These are phyloP conservation scores for Nemania abortiva DNA, from an alignment of 2,329 filamentous ascomycete genomes.

Conservation along the genomic window DNA sequence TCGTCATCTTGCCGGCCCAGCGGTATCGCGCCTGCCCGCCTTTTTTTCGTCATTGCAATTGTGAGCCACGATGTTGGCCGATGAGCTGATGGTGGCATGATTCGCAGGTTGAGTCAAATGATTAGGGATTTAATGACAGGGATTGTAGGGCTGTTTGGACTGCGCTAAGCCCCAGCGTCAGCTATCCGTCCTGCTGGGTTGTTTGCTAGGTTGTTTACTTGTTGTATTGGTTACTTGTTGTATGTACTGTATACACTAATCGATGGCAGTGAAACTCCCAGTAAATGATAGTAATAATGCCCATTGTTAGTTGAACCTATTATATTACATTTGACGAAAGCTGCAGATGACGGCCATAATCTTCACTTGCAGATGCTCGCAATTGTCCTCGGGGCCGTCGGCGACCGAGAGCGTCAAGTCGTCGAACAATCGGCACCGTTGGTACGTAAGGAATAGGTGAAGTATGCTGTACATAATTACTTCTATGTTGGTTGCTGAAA, in stretches of 20 bases:
- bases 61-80: conserved; percentile 22
- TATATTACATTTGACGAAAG: background rate
- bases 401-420: background rate
- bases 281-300: background rate
- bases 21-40: conserved; percentile 19
- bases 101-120: conserved; percentile 26
- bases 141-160: conserved; percentile 21
- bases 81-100: conserved; percentile 40
- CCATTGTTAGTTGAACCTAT: background rate
- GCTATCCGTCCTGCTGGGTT: background rate
- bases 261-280: too few relatives aligned
- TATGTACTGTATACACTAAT: too few relatives aligned
- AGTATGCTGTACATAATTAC: background rate
- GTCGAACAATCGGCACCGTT: background rate
- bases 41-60: conserved; percentile 31
- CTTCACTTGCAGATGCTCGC: background rate
- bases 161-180: background rate
- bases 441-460: background rate
- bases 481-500: conserved; percentile 1
- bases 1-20: conserved; percentile 8
- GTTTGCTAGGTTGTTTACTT: too few relatives aligned
- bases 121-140: conserved; percentile 19
- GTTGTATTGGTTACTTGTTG: too few relatives aligned
- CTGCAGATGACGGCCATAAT: background rate
- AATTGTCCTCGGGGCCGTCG: background rate